Conservation (phyloP, 2,329 filamentous ascomycete genomes). For the Aspergillus ochraceus region DNA sequence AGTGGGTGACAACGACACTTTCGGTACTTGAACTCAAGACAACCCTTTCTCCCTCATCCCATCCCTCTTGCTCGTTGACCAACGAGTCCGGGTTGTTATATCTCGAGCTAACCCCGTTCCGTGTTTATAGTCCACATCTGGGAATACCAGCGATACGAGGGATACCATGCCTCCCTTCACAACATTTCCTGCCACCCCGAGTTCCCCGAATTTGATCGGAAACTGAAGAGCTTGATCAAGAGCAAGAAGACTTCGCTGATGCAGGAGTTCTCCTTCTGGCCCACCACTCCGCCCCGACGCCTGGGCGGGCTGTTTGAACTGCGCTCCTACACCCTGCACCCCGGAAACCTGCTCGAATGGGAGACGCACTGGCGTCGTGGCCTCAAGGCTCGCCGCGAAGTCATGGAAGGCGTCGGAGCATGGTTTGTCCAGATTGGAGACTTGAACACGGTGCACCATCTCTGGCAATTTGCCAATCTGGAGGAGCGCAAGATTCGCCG, state of each 20-base stretch:
- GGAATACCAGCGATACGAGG: slow-evolving; percentile 97
- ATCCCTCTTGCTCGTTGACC: background rate
- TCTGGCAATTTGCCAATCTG: slow-evolving; percentile 97
- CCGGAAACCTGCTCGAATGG: slow-evolving; percentile 95
- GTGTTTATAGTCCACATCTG: slow-evolving; percentile 82
- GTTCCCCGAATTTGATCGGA: slow-evolving; percentile 77
- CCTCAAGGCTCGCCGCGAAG: slow-evolving; percentile 84
- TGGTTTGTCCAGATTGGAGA: slow-evolving; percentile 99
- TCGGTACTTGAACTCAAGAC: slow-evolving; percentile 61
- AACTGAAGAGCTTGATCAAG: slow-evolving; percentile 81
- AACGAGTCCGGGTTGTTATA: slow-evolving; percentile 1
- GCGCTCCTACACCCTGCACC: slow-evolving; percentile 92
- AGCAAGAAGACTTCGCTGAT: slow-evolving; percentile 88
- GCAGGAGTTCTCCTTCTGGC: slow-evolving; percentile 99
- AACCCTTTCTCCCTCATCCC: background rate
- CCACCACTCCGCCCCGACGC: slow-evolving; percentile 83
- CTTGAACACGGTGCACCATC: slow-evolving; percentile 93
- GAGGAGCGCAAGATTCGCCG: slow-evolving; percentile 87
- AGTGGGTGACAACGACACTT: slow-evolving; percentile 95
- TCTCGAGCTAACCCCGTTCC: slow-evolving; percentile 27
- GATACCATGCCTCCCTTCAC: slow-evolving; percentile 90
- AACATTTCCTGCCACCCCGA: slow-evolving; percentile 80
- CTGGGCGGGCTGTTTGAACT: slow-evolving; percentile 94
- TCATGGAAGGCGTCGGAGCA: slow-evolving; percentile 97
- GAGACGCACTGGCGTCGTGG: slow-evolving; percentile 97